phyloP scores from a whole-genome alignment of 139 green algal species.

The Micractinium conductrix region DNA sequence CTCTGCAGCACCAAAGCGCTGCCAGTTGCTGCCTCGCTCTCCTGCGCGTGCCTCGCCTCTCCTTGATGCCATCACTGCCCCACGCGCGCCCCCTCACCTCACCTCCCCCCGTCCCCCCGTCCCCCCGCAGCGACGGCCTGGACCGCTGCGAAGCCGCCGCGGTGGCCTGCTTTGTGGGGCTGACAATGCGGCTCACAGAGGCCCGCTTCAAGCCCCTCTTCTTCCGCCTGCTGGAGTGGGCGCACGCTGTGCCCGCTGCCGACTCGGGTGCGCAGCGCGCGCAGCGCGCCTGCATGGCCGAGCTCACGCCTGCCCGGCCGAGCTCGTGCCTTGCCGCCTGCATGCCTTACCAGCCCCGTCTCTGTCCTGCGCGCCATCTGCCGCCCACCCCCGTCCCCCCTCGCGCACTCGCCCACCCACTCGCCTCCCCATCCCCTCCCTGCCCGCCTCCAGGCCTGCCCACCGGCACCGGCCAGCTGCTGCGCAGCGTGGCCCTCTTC shows the following conservation, averaged over 20 bases:
- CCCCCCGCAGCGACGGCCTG: conserved; percentile 21
- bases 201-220: conserved; percentile 93
- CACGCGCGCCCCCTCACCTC: too few species aligned
- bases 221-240: conserved; percentile 88
- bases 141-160: conserved; percentile 58
- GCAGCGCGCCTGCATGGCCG: too few species aligned
- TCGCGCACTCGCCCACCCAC: not conserved
- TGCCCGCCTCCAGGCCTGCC: not conserved
- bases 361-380: too few species aligned
- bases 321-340: too few species aligned
- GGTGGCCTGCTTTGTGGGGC: conserved; percentile 62
- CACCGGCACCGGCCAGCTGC: conserved; percentile 3
- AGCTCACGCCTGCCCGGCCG: too few species aligned
- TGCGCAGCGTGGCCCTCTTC: conserved; percentile 63
- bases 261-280: conserved; percentile 32
- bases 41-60: too few species aligned
- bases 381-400: too few species aligned
- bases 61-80: too few species aligned
- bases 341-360: too few species aligned
- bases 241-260: conserved; percentile 25
- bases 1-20: too few species aligned
- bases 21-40: too few species aligned
- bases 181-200: conserved; percentile 93
- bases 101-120: too few species aligned
- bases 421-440: not conserved